Conservation (phyloP, 768 basidiomycete species). For the Panaeolus cyanescens region DNA sequence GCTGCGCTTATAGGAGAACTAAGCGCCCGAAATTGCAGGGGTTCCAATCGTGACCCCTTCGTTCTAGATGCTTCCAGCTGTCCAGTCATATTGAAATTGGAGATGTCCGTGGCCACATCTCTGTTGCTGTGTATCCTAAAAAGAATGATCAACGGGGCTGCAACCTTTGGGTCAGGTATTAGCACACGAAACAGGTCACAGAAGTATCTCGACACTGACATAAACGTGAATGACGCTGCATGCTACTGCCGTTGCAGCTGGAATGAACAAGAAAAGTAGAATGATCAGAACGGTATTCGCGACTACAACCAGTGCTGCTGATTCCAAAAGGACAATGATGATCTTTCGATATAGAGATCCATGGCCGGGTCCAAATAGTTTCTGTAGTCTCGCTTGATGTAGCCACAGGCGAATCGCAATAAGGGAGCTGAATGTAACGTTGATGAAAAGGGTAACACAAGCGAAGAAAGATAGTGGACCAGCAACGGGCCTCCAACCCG, state of each 20-base stretch:
- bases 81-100: not conserved
- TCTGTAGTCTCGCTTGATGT: not conserved
- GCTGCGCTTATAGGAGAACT: not conserved
- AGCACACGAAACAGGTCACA: not conserved
- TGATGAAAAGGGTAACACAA: not conserved
- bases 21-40: not conserved
- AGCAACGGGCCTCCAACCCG: not conserved
- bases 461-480: not conserved
- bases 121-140: not conserved
- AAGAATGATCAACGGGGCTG: not conserved
- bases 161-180: not conserved
- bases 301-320: not conserved
- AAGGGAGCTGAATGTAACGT: not conserved
- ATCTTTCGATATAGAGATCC: not conserved
- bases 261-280: not conserved
- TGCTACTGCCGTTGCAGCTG: not conserved
- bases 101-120: not conserved
- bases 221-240: not conserved
- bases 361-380: not conserved
- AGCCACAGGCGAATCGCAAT: not conserved
- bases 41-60: not conserved
- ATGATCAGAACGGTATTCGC: not conserved
- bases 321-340: not conserved
- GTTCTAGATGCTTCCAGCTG: not conserved
- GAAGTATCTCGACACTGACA: not conserved